Evolutionary conservation across 176 grass and related monocot species (phyloP).

Genomic region (Puccinellia tenuiflora): DNA sequence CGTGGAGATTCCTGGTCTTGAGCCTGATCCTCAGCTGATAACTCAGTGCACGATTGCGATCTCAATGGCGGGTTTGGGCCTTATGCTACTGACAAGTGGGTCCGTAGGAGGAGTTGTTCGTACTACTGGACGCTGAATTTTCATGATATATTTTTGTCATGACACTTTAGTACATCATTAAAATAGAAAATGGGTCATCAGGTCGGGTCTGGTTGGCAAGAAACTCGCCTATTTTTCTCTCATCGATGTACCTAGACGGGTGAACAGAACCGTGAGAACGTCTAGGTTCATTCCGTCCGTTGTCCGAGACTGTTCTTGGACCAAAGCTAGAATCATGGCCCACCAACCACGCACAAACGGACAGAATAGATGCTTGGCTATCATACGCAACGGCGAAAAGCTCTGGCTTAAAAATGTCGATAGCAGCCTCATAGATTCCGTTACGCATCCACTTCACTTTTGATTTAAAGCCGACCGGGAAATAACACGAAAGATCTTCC

Average conservation of each 20-base stretch:
- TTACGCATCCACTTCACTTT: neutral
- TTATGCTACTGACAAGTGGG: neutral
- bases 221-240: neutral
- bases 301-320: too few species aligned
- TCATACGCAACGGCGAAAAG: neutral
- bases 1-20: constrained; percentile 1
- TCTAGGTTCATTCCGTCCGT: constrained; percentile 33
- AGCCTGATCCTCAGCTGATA: neutral
- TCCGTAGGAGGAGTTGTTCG: neutral
- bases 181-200: neutral
- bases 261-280: neutral
- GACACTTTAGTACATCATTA: neutral
- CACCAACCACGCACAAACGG: constrained; percentile 24
- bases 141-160: neutral
- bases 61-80: neutral
- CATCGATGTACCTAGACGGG: neutral
- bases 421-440: neutral
- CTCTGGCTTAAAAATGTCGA: neutral
- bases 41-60: neutral
- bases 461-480: neutral
- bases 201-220: neutral
- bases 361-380: neutral
- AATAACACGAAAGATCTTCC: neutral
- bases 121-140: neutral
- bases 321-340: constrained; percentile 25